Percentiles rank a stretch among this genome's conserved stretches.
These are phyloP conservation scores for Diophrys sp. DNA, from an alignment of 73 alveolate genomes.

Conservation along the genomic window DNA sequence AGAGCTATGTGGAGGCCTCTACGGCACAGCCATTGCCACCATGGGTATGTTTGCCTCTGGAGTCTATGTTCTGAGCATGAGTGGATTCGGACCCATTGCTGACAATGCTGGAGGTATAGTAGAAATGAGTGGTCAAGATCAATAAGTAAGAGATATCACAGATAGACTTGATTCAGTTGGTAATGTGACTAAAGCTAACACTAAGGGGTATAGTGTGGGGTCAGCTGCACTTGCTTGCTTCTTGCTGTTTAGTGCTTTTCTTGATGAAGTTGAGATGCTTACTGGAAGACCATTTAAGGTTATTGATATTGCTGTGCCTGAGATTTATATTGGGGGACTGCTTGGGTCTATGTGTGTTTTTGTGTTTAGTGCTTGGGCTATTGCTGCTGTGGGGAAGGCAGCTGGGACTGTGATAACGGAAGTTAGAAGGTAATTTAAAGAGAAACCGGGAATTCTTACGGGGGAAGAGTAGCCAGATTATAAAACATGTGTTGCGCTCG, in stretches of 20 bases:
- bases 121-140: conserved; percentile 68
- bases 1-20: too few species aligned
- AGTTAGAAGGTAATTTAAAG: conserved; percentile 39
- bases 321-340: conserved; percentile 73
- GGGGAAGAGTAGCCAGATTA: conserved; percentile 66
- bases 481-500: conserved; percentile 60
- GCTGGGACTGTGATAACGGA: conserved; percentile 73
- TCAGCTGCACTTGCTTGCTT: conserved; percentile 74
- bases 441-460: conserved; percentile 40
- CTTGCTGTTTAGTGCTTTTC: conserved; percentile 76
- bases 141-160: conserved; percentile 67
- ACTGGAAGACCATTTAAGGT: too few species aligned
- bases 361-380: conserved; percentile 73
- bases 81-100: conserved; percentile 76
- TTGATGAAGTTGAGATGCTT: conserved; percentile 56
- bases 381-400: conserved; percentile 78
- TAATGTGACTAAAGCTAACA: conserved; percentile 76
- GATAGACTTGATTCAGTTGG: conserved; percentile 80
- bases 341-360: conserved; percentile 93
- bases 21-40: conserved; percentile 72
- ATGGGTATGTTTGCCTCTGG: conserved; percentile 73
- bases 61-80: conserved; percentile 65
- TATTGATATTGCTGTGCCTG: conserved; percentile 76
- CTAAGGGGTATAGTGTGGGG: conserved; percentile 79
- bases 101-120: conserved; percentile 86